phyloP scores from a whole-genome alignment of 2,329 filamentous ascomycete genomes.

The Trichoderma simmonsii region DNA sequence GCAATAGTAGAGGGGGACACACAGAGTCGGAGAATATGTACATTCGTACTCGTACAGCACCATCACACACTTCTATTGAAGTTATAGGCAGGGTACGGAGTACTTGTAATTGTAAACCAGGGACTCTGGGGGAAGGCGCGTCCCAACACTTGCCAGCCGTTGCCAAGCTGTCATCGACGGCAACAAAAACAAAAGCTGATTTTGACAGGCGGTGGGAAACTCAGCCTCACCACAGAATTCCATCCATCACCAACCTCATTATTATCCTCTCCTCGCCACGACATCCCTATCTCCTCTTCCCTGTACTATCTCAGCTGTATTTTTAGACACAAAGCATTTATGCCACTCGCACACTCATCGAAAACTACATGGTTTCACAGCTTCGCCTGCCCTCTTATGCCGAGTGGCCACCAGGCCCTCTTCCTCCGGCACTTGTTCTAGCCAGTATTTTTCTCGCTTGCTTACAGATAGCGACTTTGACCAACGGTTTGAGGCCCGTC shows the following conservation, averaged over 20 bases:
- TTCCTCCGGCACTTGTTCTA: neutral
- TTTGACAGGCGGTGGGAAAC: neutral
- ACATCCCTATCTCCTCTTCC: neutral
- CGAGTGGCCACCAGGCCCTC: neutral
- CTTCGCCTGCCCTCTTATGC: constrained; percentile 4
- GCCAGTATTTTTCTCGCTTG: neutral
- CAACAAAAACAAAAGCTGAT: neutral
- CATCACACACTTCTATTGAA: too few species aligned
- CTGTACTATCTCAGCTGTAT: neutral
- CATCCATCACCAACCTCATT: constrained; percentile 7
- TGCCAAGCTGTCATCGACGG: neutral
- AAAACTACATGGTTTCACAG: neutral
- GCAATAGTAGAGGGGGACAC: neutral
- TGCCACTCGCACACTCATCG: neutral
- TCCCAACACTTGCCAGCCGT: neutral
- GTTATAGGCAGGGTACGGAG: too few species aligned
- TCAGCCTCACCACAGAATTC: neutral
- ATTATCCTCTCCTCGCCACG: neutral
- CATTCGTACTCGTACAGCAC: neutral
- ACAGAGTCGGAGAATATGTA: neutral
- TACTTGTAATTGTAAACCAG: neutral
- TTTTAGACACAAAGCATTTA: neutral
- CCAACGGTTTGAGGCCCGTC: neutral
- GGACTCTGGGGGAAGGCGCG: neutral
- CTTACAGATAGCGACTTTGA: neutral